These are phyloP conservation scores for Vaccinium vitisidaea DNA, from an alignment of 148 eudicot genomes.

Conservation along the genomic window DNA sequence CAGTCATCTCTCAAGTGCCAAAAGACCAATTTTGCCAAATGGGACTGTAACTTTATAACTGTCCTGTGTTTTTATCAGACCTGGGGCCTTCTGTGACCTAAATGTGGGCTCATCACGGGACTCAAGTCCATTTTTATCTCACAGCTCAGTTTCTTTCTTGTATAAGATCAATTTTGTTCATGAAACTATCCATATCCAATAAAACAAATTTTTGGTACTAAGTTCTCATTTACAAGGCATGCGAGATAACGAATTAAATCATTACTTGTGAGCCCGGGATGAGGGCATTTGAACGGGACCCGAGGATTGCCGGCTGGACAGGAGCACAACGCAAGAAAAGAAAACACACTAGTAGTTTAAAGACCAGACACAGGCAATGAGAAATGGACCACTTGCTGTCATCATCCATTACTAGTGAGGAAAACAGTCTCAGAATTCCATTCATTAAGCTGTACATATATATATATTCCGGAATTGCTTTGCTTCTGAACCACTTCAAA, in stretches of 20 bases:
- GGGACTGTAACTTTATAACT: no score
- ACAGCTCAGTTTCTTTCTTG: background rate
- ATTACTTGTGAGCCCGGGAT: no score
- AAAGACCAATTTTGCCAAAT: no score
- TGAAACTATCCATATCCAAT: background rate
- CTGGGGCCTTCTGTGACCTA: no score
- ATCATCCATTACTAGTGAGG: background rate
- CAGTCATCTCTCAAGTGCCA: no score
- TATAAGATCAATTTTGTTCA: background rate
- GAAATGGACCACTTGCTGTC: background rate
- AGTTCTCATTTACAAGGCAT: background rate
- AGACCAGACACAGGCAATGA: background rate
- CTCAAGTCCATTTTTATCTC: background rate
- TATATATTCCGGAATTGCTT: background rate
- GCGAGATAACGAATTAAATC: no score
- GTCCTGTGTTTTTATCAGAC: no score
- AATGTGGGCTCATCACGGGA: no score
- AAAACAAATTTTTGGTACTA: no score
- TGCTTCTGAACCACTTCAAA: conserved; percentile 2
- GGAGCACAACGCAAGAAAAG: background rate
- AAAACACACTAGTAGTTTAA: no score
- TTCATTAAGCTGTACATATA: background rate
- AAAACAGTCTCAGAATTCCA: background rate
- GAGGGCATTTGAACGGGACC: background rate
- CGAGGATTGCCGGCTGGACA: background rate